Evolutionary conservation across 352 stramenopile genomes (phyloP), one percentile per base, ranked within the genome.

Genomic region (Pythium graminicola): DNA sequence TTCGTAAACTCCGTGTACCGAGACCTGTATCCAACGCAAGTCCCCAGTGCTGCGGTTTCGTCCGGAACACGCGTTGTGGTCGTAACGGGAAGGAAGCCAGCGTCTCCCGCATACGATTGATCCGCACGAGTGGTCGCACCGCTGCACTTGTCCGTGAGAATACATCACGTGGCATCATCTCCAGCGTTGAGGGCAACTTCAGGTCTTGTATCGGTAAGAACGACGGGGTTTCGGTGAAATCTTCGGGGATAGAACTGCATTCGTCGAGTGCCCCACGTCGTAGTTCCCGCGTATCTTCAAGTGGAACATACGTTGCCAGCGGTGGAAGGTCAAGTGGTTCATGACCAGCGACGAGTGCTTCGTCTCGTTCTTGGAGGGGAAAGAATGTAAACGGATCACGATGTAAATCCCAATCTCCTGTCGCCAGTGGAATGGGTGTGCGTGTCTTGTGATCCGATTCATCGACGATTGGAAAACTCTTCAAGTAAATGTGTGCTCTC

Each of bases 261-360:
- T 88, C 72, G 39, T 80, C 68, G 16, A 67, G 33, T 11, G 78
- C 76, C 31, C 78, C 74, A 14, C 50, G 48, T n/a, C 72, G 69
- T 11, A 85, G 49, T 26, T 42, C 23, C 2, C 75, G 70, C 31
- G 40, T 46, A 26, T 57, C 29, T 38, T 89, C 75, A 5, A 86
- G 53, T 1, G 76, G 65, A 1, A 89, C 60, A 36, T 90, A 85
- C 32, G 73, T 86, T 1, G 76, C 56, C 36, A 90, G 57, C 22
- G 76, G 62, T 1, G 81, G 78, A 27, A 83, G 51, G n/a, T 67
- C 53, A 1, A 89, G 44, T 0, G 60, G 60, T 5, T 81, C 67
- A 43, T 92, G 81, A 49, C 80, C 77, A 48, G 71, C 76, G 32
- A 86, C 54, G 29, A 87, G 71, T 33, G 76, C 76, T 54, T 91